Base-by-base conservation (phyloP, 371 early-diverging fungal genomes). In the Zopfochytrium polystomum region DNA sequence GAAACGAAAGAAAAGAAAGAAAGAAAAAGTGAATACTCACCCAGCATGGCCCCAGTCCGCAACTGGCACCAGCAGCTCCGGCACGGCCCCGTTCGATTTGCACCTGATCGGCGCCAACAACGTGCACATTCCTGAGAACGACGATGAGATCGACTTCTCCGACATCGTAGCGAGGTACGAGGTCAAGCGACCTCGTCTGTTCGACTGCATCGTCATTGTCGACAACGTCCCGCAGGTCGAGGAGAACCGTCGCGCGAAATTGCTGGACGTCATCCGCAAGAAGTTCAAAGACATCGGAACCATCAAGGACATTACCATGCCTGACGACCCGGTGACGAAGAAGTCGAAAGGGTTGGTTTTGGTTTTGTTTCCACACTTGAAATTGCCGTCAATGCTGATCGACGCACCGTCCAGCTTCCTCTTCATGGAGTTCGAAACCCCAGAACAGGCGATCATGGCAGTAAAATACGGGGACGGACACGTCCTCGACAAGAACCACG, bases 151-250 rank as follows among this genome's bases (percentile, higher is more conserved):
- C 69, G 93, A 96, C 80, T 96, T 89, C 76, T 78, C 85, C 62
- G 96, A 96, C 72, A 85, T 95, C 66, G 90, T 92, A 65, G 91
- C 86, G 57, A 76, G 84, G 55, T 90, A 85, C 71, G 65, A 77
- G 58, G 81, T 90, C 30, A 62, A 67, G 23, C 33, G 62, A 15
- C 66, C 72, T 80, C 81, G 34, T 31, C 60, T 64, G 15, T 88
- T 92, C 49, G 95, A 93, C 68, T 86, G 83, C 60, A 82, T 96
- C 44, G 84, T 96, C 49, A 89, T 96, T 26, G 88, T 96, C 29
- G 96, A 96, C 77, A 88, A 90, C 56, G 85, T 89, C 30, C 98
- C 98, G 32, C 68, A 87, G 29, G 93, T 96, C 60, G 94, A 95
- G 55, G 87, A 86, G 60, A 68, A 74, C 63, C 95, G 95, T 83